Conservation (phyloP, 2,329 filamentous ascomycete species). For the Bimuria novae-zelandiae region DNA sequence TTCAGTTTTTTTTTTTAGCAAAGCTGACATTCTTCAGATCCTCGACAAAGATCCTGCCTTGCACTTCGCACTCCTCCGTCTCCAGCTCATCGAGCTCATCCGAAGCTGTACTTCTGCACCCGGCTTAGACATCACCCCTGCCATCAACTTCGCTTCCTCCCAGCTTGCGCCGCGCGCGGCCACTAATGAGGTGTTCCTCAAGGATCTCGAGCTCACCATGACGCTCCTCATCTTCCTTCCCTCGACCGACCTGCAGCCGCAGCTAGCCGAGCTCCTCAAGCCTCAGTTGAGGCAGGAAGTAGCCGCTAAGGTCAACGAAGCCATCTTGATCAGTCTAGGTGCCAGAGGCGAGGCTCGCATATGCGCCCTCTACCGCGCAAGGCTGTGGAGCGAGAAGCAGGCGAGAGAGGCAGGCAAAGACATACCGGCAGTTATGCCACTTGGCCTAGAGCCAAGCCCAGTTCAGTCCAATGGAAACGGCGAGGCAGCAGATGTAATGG, state of each 20-base stretch:
- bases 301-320: slow-evolving; percentile 87
- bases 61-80: slow-evolving; percentile 85
- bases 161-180: slow-evolving; percentile 87
- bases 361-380: slow-evolving; percentile 76
- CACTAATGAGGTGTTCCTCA: slow-evolving; percentile 77
- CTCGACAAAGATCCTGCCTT: slow-evolving; percentile 80
- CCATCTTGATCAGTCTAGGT: slow-evolving; percentile 76
- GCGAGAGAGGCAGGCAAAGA: slow-evolving; percentile 53
- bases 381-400: slow-evolving; percentile 80
- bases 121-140: slow-evolving; percentile 75
- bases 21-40: slow-evolving; percentile 58
- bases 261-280: slow-evolving; percentile 76
- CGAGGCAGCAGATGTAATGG: slow-evolving; percentile 44
- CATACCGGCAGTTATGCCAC: slow-evolving; percentile 46
- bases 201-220: slow-evolving; percentile 91
- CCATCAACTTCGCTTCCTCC: slow-evolving; percentile 83
- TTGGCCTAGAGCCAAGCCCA: slow-evolving; percentile 45
- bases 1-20: slow-evolving; percentile 9
- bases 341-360: slow-evolving; percentile 80
- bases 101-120: slow-evolving; percentile 69
- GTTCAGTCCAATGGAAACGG: slow-evolving; percentile 37
- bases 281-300: slow-evolving; percentile 79
- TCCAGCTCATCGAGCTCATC: slow-evolving; percentile 94
- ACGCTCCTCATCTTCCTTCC: slow-evolving; percentile 84
- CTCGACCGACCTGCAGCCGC: slow-evolving; percentile 72